phyloP scores from a whole-genome alignment of 441 rosid genomes.

The Erysimum cheiri region DNA sequence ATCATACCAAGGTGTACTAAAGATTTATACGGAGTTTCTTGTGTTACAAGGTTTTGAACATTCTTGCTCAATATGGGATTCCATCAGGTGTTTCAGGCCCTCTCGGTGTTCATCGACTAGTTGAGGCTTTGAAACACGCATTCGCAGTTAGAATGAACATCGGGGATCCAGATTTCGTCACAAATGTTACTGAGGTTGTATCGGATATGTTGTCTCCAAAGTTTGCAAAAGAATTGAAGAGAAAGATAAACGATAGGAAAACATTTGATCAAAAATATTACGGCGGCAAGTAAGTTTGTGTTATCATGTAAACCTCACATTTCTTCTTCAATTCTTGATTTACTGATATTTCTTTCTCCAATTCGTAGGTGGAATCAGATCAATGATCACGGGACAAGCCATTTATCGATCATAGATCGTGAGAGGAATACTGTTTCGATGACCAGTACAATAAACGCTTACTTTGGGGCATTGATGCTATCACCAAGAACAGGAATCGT shows the following conservation, averaged over 20 bases:
- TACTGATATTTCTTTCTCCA: background rate
- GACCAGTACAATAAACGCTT: conserved; percentile 58
- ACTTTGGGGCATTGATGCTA: conserved; percentile 59
- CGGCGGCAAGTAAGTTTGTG: conserved; percentile 53
- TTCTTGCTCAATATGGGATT: conserved; percentile 55
- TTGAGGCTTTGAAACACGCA: conserved; percentile 62
- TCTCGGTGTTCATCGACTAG: conserved; percentile 58
- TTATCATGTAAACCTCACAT: background rate
- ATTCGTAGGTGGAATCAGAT: conserved; percentile 59
- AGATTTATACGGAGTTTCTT: conserved; percentile 24
- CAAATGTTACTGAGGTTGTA: conserved; percentile 44
- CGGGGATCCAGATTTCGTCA: conserved; percentile 63
- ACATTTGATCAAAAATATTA: conserved; percentile 57
- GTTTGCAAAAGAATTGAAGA: conserved; percentile 54
- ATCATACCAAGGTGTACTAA: background rate
- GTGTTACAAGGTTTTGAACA: conserved; percentile 55
- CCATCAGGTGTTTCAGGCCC: conserved; percentile 52
- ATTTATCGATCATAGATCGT: conserved; percentile 56
- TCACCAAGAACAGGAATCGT: conserved; percentile 63
- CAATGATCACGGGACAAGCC: conserved; percentile 67
- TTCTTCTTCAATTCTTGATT: conserved; percentile 4
- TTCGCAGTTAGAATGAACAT: conserved; percentile 70
- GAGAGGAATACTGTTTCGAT: conserved; percentile 62
- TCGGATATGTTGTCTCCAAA: conserved; percentile 59
- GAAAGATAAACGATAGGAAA: conserved; percentile 49